Evolutionary conservation across 2,329 filamentous ascomycete genomes (phyloP), one percentile per base, ranked within the genome.

Genomic region (Colletotrichum neosansevieriae): DNA sequence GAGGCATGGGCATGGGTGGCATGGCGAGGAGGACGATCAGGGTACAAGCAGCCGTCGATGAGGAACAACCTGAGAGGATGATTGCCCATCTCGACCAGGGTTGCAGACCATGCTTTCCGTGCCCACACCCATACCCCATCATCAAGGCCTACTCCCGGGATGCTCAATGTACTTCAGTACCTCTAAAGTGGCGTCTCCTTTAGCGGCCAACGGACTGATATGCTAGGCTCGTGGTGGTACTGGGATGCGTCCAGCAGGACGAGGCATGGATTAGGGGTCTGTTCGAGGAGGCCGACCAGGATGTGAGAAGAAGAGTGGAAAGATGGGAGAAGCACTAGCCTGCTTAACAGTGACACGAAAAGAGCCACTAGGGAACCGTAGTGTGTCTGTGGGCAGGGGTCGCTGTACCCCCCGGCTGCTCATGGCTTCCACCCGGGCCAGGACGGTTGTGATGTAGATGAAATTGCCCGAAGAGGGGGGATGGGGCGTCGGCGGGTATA

Each of bases 381-480:
- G 45, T 40, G 51, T 54, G 58, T 60, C 45, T 40, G 36, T 71
- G 45, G 44, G 69, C 73, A 74, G 72, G 73, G 73, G 67, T 73
- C 67, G 50, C 60, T 60, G 58, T 58, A 66, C 54, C 62, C 61
- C 68, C 54, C 21, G 21, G 56, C 58, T 53, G 57, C 51, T 66
- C 58, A 61, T 69, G 59, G 70, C 49, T 57, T 70, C 68, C 62
- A 44, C 74, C 75, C 73, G 75, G 76, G 72, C 75, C 73, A 74
- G 71, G 74, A 76, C 75, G 75, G 75, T 77, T 79, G 73, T 76
- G 75, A 76, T 76, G 77, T 75, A 80, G 78, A 80, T 80, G 76
- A 81, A 81, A 81, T 81, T 81, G 79, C 77, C 79, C 79, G 79
- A 80, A 79, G 75, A 29, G 6, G 29, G 7, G 29, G 29, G 29